Evolutionary conservation across 352 stramenopile genomes (phyloP).

Genomic region (Globisporangium polare): DNA sequence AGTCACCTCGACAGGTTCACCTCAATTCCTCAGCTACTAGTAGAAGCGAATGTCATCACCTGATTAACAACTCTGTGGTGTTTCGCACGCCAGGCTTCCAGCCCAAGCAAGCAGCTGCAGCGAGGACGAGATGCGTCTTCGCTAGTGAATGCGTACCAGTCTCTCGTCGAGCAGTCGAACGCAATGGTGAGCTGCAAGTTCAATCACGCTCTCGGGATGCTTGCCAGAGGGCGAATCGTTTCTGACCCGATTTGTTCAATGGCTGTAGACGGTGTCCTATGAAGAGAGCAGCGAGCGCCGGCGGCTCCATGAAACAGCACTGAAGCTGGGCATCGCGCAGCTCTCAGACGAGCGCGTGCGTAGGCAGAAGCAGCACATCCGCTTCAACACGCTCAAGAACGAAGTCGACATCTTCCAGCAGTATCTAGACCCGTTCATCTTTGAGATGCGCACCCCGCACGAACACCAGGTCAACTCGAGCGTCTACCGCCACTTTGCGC

Average conservation of each 20-base stretch:
- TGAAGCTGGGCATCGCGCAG: constrained; percentile 54
- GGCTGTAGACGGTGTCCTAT: constrained; percentile 23
- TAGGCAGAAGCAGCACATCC: constrained; percentile 51
- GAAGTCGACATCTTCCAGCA: constrained; percentile 82
- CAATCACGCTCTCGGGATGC: too few relatives aligned
- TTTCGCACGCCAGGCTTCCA: neutral
- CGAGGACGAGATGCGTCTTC: constrained; percentile 27
- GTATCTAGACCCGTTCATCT: constrained; percentile 62
- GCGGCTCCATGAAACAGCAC: constrained; percentile 32
- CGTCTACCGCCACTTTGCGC: constrained; percentile 69
- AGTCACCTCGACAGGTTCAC: constrained; percentile 4
- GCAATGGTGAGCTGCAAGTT: constrained; percentile 46
- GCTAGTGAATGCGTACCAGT: constrained; percentile 43
- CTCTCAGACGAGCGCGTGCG: constrained; percentile 50
- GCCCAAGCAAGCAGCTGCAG: neutral
- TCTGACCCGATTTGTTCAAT: neutral
- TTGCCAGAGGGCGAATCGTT: too few relatives aligned
- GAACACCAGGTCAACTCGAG: constrained; percentile 62
- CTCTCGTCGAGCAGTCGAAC: constrained; percentile 43
- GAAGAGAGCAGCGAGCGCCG: constrained; percentile 27
- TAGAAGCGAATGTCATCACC: too few relatives aligned
- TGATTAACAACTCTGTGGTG: too few relatives aligned
- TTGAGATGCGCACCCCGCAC: constrained; percentile 42
- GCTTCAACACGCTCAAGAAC: constrained; percentile 68
- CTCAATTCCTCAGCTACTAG: too few relatives aligned